Base-by-base conservation (phyloP, 2,329 filamentous ascomycete species). In the Rachicladosporium sp. region DNA sequence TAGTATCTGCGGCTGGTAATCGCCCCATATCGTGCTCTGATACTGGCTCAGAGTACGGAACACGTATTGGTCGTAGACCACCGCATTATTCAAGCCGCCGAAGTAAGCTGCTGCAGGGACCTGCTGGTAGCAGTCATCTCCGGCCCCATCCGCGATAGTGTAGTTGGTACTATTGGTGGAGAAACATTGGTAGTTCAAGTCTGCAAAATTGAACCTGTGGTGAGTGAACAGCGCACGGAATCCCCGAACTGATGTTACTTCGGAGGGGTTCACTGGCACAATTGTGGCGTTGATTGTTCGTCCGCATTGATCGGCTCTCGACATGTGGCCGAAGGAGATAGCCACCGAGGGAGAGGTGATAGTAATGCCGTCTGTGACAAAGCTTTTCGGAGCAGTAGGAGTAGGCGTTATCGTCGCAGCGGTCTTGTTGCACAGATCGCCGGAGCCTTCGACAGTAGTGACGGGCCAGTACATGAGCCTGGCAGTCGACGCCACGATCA, bases 21-120 rank as follows among this genome's bases (percentile, higher is more conserved):
- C 36, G 33, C 49, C 46, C n/a, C 43, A 33, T 27, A 51, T 49
- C 4, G 48, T 49, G 37, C 44, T 35, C 9, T 37, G 30, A 10
- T 38, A 43, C 8, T 42, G 33, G 4, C 37, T 38, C 11, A 36
- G 21, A 8, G 36, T 40, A n/a, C 39, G 15, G 31, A 41, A 41
- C 2, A 34, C 36, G 3, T 37, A 31, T 29, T 35, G 36, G n/a
- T 35, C 35, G 4, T 33, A 31, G 2, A 33, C 37, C 12, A 42
- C 44, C 15, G 37, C 36, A 9, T 42, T 38, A 42, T 36, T 31
- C 29, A 35, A 40, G 31, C 11, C 38, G 15, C 36, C 43, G 10
- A 46, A 54, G 40, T 54, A 54, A 3, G 51, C 50, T 2, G 34
- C 35, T 2, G 50, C 49, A 10, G 46, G 48, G 2, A 54, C 50